Conservation (phyloP, 1,284 basidiomycete species). For the Bondarzewia mesenterica region DNA sequence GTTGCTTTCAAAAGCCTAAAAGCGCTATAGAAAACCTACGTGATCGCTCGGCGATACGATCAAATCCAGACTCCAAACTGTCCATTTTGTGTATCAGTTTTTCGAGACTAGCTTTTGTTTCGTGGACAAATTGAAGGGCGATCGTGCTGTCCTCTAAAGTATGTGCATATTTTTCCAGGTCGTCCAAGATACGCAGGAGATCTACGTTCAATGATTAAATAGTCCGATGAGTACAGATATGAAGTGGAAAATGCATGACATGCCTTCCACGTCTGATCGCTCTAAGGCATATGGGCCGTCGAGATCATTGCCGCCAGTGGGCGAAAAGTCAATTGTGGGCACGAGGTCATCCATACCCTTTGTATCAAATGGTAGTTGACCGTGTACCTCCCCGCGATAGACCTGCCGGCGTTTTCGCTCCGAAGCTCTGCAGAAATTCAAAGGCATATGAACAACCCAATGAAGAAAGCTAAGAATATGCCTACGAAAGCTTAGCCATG, state of each 20-base stretch:
- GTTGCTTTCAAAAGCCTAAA: background rate
- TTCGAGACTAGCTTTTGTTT: slow-evolving; percentile 53
- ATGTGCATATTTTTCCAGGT: slow-evolving; percentile 50
- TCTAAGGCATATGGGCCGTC: slow-evolving; percentile 54
- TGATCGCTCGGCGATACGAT: slow-evolving; percentile 73
- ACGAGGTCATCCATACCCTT: slow-evolving; percentile 70
- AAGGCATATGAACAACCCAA: background rate
- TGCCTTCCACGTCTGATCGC: slow-evolving; percentile 67
- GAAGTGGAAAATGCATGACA: slow-evolving; percentile 14
- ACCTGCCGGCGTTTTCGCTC: slow-evolving; percentile 74
- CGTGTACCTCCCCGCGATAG: slow-evolving; percentile 71
- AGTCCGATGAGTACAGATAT: background rate
- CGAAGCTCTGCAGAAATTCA: slow-evolving; percentile 35
- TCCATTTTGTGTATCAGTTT: slow-evolving; percentile 72
- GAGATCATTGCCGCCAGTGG: slow-evolving; percentile 36
- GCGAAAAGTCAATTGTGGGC: slow-evolving; percentile 71
- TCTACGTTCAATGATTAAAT: slow-evolving; percentile 26
- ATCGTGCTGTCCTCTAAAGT: slow-evolving; percentile 31
- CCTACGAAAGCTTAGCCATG: slow-evolving; percentile 76
- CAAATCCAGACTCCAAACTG: slow-evolving; percentile 65
- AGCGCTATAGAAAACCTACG: slow-evolving; percentile 35
- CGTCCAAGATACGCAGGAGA: slow-evolving; percentile 55
- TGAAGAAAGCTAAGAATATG: slow-evolving; percentile 8
- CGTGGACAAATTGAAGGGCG: slow-evolving; percentile 48
- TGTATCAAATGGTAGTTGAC: slow-evolving; percentile 74